These are phyloP conservation scores for Dryas alaskensis DNA, from an alignment of 306 rosid genomes.

Conservation along the genomic window DNA sequence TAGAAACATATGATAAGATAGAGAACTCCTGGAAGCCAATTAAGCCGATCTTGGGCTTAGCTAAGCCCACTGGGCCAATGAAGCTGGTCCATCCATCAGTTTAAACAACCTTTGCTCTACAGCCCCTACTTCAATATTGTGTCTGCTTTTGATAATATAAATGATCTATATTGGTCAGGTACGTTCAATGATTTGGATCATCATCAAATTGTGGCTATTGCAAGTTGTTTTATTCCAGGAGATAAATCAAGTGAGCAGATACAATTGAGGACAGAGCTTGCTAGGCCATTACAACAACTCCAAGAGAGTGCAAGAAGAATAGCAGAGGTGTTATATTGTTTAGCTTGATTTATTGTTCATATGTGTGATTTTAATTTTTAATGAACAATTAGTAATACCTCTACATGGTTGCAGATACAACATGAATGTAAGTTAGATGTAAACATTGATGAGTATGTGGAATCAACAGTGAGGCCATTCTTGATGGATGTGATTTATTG, in stretches of 20 bases:
- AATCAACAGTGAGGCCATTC: conserved; percentile 90
- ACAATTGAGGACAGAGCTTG: conserved; percentile 87
- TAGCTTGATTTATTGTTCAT: conserved; percentile 9
- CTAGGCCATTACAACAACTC: conserved; percentile 91
- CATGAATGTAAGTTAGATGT: conserved; percentile 92
- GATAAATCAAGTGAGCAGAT: conserved; percentile 91
- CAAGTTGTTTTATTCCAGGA: conserved; percentile 95
- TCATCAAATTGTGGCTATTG: conserved; percentile 95
- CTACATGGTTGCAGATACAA: conserved; percentile 64
- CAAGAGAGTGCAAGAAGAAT: conserved; percentile 96
- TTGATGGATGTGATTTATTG: conserved; percentile 95
- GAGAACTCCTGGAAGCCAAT: conserved; percentile 2
- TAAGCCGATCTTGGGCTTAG: not conserved
- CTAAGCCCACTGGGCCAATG: not conserved
- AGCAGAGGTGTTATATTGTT: conserved; percentile 67
- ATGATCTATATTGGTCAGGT: conserved; percentile 44
- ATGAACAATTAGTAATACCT: conserved; percentile 10
- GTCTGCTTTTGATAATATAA: not conserved
- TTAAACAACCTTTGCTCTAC: not conserved
- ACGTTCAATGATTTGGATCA: conserved; percentile 94
- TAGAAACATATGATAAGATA: not conserved
- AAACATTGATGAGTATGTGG: conserved; percentile 85
- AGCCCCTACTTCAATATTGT: conserved; percentile 1
- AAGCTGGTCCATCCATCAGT: not conserved
- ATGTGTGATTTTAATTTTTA: not conserved